Evolutionary conservation across 768 basidiomycete species (phyloP), one percentile per base, ranked within the genome.

Genomic region (Boletus patriciae): DNA sequence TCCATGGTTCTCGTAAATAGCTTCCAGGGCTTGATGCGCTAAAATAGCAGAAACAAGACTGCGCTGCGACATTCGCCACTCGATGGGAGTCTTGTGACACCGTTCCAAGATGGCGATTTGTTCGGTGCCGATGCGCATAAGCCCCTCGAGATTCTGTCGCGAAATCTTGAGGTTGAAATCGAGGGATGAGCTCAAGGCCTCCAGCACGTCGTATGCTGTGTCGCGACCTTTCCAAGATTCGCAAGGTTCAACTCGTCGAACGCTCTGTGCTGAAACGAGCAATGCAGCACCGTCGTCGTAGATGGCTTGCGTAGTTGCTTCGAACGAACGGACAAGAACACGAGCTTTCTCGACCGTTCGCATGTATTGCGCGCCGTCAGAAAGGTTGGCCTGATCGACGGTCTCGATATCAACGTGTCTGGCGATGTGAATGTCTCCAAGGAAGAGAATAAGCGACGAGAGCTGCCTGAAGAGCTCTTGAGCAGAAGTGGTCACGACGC

Each of bases 341-440:
- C 78, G 76, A 6, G 81, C 83, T 52, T 73, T 74, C 49, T 77
- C 74, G 1, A 83, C 77, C 27, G 74, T 74, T 40, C 73, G 70
- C 46, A 74, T 57, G 53, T 80, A 81, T 21, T 67, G 67, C 16
- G 63, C 62, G 41, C 78, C 78, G 11, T 73, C 70, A 3, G 68
- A 55, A 1, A 75, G 65, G 8, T 70, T 66, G 4, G 70, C 60
- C 12, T 70, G 65, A 27, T 71, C 65, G 21, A 71, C 66, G 10
- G 76, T 76, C 42, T 83, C 78, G 13, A 85, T 70, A 54, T 85
- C 84, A 37, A 85, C 76, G 43, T 76, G 74, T 27, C 75, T 73
- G 18, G 82, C 81, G 23, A 85, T 64, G 58, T 85, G 79, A 51
- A 84, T 73, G 46, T 81, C 80, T 21, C 76, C 75, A 21, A 80